Evolutionary conservation across 257 asterid species (phyloP).

Genomic region (Scutellaria barbata): DNA sequence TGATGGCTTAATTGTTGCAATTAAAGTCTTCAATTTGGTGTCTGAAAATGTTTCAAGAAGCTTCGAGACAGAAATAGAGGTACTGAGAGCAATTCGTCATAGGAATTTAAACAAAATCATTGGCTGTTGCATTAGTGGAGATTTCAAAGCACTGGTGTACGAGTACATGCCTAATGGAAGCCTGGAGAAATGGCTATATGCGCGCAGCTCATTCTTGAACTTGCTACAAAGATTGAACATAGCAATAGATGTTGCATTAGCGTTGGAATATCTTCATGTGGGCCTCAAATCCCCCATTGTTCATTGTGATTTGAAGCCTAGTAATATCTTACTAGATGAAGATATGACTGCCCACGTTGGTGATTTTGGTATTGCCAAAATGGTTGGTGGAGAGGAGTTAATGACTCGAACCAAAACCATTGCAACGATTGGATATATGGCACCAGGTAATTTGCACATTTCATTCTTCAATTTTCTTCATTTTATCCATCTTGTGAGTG

Average conservation of each 20-base stretch:
- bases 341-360: slow-evolving; percentile 40
- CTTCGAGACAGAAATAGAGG: slow-evolving; percentile 44
- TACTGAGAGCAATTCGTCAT: slow-evolving; percentile 49
- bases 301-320: slow-evolving; percentile 44
- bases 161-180: slow-evolving; percentile 52
- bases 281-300: slow-evolving; percentile 31
- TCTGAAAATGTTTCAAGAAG: slow-evolving; percentile 40
- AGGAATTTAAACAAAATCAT: slow-evolving; percentile 48
- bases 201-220: slow-evolving; percentile 11
- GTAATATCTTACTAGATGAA: slow-evolving; percentile 37
- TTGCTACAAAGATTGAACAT: slow-evolving; percentile 35
- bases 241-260: slow-evolving; percentile 34
- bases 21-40: slow-evolving; percentile 46
- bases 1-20: slow-evolving; percentile 45
- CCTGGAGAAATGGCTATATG: slow-evolving; percentile 28
- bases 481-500: neutral
- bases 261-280: slow-evolving; percentile 43
- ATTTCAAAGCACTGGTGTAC: slow-evolving; percentile 43
- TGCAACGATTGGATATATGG: too few relatives aligned
- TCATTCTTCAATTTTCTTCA: too few relatives aligned
- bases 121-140: slow-evolving; percentile 39
- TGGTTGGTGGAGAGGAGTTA: slow-evolving; percentile 7
- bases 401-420: too few relatives aligned
- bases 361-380: slow-evolving; percentile 44
- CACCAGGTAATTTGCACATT: too few relatives aligned